These are phyloP conservation scores for Fusarium verrucosum DNA, from an alignment of 2,329 filamentous ascomycete genomes.

Conservation along the genomic window DNA sequence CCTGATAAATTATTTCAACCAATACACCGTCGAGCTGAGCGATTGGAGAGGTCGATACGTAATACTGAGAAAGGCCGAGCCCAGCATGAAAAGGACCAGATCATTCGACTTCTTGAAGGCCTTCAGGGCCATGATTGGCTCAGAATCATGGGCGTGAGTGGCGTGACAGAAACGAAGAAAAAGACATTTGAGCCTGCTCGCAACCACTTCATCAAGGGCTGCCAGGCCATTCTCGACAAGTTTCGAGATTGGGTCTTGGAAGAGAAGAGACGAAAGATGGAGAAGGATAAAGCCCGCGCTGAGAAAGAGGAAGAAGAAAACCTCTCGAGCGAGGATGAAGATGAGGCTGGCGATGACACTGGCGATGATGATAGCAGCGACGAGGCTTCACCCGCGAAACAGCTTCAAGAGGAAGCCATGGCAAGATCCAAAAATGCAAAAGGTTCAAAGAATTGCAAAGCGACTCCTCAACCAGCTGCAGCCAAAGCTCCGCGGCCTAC, in stretches of 20 bases:
- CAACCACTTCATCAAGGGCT: constrained; percentile 84
- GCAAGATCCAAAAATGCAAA: constrained; percentile 59
- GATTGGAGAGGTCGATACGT: constrained; percentile 68
- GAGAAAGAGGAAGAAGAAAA: constrained; percentile 48
- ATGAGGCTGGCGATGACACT: constrained; percentile 49
- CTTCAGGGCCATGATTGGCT: constrained; percentile 94
- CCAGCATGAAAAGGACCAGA: constrained; percentile 73
- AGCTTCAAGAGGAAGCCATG: constrained; percentile 77
- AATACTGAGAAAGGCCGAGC: constrained; percentile 72
- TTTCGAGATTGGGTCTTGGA: constrained; percentile 89
- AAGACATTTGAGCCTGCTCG: constrained; percentile 88
- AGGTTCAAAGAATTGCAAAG: constrained; percentile 47
- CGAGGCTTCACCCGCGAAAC: constrained; percentile 64
- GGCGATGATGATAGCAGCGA: constrained; percentile 68
- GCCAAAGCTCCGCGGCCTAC: constrained; percentile 29
- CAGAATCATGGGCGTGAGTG: constrained; percentile 87
- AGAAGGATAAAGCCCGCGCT: constrained; percentile 69
- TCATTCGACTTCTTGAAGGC: constrained; percentile 76
- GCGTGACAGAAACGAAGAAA: constrained; percentile 83
- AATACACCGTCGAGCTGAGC: constrained; percentile 67
- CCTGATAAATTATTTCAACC: constrained; percentile 64
- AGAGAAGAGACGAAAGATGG: constrained; percentile 82
- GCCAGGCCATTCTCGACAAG: constrained; percentile 83
- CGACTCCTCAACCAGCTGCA: constrained; percentile 38
- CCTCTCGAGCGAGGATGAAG: constrained; percentile 38